Percentiles rank a stretch among this genome's conserved stretches.
These are phyloP conservation scores for Dianthus caryophyllus DNA, from an alignment of 148 eudicot genomes.

Conservation along the genomic window DNA sequence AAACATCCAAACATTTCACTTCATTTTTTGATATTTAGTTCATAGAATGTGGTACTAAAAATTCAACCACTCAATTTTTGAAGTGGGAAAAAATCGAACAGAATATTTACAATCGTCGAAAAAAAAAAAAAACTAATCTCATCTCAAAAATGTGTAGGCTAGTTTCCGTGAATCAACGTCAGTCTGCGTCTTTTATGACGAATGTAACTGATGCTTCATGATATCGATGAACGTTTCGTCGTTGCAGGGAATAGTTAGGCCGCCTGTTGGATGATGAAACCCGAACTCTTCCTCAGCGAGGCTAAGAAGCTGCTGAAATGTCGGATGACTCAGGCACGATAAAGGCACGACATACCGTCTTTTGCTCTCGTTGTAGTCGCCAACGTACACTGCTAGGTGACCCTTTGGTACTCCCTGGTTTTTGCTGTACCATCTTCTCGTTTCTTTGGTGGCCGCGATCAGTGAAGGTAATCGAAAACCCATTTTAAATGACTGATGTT, in stretches of 20 bases:
- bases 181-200: not conserved
- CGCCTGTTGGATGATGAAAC: conserved; percentile 35
- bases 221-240: conserved; percentile 33
- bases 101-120: not conserved
- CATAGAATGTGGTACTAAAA: no score
- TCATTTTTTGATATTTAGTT: no score
- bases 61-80: not conserved
- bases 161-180: not conserved
- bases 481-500: conserved; percentile 8
- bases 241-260: conserved; percentile 38
- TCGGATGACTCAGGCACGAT: conserved; percentile 39
- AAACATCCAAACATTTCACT: no score
- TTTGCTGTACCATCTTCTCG: conserved; percentile 19
- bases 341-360: conserved; percentile 38
- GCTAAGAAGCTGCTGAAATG: conserved; percentile 36
- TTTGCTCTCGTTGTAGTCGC: conserved; percentile 26
- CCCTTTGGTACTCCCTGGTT: conserved; percentile 36
- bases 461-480: conserved; percentile 28
- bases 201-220: conserved; percentile 11
- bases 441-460: conserved; percentile 28
- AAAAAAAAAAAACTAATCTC: not conserved
- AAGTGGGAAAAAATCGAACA: not conserved
- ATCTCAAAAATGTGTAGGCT: conserved; percentile 3
- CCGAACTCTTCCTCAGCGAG: conserved; percentile 45
- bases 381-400: conserved; percentile 45